Base-by-base conservation (phyloP, 257 asterid species). In the Osmanthus fragrans region DNA sequence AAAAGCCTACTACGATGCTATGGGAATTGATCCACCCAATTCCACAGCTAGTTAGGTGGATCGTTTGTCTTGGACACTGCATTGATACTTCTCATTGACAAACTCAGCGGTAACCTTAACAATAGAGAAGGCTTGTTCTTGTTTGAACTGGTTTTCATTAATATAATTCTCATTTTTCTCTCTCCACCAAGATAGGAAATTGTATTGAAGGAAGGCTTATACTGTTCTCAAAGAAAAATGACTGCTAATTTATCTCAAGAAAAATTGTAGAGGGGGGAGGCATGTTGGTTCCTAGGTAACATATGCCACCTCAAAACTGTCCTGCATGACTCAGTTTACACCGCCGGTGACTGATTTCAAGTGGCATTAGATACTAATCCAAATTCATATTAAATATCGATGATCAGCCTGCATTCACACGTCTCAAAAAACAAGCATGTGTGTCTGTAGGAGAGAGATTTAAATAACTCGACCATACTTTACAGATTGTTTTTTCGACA, bases 1-100 rank as follows among this genome's bases (percentile, higher is more conserved):
- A 82, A 89, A 72, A 79, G 87, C 89, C 63, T 93, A 95, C 87
- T 95, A 73, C 29, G 74, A 79, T 83, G 85, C 86, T 19, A 81
- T 80, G 91, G 96, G 96, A 72, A 89, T 88, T 19, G 83, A 87
- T 27, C 94, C 96, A 25, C 95, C 90, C 10, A 91, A 88, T 65
- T 81, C 91, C 11, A 90, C 97, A 29, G 77, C 86, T 80, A 82
- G 70, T 77, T 88, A 83, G 89, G 49, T 18, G 36, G 79, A 65
- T 47, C 13, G 7, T 34, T 16, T 60, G 49, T 10, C 25, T 54
- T 15, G 56, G 7, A 54, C 27, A n/a, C 23, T 54, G 64, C 64
- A 54, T 54, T 54, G 64, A 54, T 12, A 13, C 69, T 63, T 25
- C 69, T 27, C 69, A 27, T 12, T 4, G 69, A 63, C 36, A 4